Evolutionary conservation across 2,329 filamentous ascomycete species (phyloP).

Genomic region (Colletotrichum sp.): DNA sequence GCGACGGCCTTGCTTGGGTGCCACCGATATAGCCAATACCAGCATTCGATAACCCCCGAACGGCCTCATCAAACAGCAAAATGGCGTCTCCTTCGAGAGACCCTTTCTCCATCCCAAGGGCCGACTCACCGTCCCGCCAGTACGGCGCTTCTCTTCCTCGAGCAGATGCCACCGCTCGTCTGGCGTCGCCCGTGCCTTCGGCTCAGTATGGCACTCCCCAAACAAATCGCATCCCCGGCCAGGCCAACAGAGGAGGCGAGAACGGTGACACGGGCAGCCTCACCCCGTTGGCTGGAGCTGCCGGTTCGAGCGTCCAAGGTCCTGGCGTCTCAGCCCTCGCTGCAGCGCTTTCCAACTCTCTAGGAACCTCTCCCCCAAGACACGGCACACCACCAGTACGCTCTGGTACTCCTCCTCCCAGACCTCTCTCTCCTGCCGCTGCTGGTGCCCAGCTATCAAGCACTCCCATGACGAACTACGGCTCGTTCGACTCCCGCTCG

Average conservation of each 20-base stretch:
- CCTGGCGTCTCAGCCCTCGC: constrained; percentile 89
- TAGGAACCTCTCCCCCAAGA: constrained; percentile 72
- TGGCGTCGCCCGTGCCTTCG: constrained; percentile 61
- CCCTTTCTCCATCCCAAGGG: constrained; percentile 36
- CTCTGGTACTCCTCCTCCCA: constrained; percentile 58
- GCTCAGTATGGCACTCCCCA: constrained; percentile 38
- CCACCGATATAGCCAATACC: background rate
- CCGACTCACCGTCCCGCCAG: constrained; percentile 38
- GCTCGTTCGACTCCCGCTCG: constrained; percentile 79
- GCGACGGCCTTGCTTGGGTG: constrained; percentile 11
- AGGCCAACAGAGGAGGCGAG: constrained; percentile 16
- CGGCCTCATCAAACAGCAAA: constrained; percentile 11
- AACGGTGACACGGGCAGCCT: constrained; percentile 54
- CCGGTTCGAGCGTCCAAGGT: constrained; percentile 69
- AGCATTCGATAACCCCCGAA: background rate
- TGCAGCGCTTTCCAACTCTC: constrained; percentile 79
- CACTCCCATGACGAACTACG: constrained; percentile 74
- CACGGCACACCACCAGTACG: constrained; percentile 70
- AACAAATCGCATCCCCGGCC: constrained; percentile 53
- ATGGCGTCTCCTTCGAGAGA: constrained; percentile 46
- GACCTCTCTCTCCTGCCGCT: constrained; percentile 45
- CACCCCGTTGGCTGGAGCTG: constrained; percentile 69
- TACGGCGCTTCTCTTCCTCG: constrained; percentile 53
- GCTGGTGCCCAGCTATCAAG: constrained; percentile 48
- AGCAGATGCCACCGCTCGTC: constrained; percentile 64